Conservation (phyloP, 2,329 filamentous ascomycete species). For the Alternaria hordeiaustralica region DNA sequence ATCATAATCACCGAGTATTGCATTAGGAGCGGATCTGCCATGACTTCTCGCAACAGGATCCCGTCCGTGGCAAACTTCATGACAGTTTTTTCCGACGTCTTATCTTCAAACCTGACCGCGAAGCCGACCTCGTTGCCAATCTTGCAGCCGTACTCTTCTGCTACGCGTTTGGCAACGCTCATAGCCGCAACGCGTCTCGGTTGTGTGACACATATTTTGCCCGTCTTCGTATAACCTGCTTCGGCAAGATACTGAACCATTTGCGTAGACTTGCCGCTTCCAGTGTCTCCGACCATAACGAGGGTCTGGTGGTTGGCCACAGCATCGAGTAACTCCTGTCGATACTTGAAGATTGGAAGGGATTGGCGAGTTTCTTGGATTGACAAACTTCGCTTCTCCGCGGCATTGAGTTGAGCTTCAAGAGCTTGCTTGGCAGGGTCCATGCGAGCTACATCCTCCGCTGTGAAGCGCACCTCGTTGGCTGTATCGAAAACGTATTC, state of each 20-base stretch:
- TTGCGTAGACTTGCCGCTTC: too few relatives aligned
- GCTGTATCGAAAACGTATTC: too few relatives aligned
- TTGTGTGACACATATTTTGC: too few relatives aligned
- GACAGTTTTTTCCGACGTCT: too few relatives aligned
- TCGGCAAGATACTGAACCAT: too few relatives aligned
- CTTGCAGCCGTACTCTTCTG: constrained; percentile 90
- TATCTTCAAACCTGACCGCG: constrained; percentile 84
- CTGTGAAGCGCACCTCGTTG: too few relatives aligned
- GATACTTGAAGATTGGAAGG: constrained; percentile 76
- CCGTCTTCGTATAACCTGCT: too few relatives aligned
- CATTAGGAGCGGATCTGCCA: too few relatives aligned
- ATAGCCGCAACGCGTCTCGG: constrained; percentile 98
- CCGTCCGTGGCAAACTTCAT: constrained; percentile 95
- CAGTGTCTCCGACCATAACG: too few relatives aligned
- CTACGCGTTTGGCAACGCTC: constrained; percentile 95
- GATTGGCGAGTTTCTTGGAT: constrained; percentile 93
- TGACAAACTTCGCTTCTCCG: constrained; percentile 85
- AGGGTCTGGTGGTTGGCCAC: constrained; percentile 82
- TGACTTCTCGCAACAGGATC: constrained; percentile 88
- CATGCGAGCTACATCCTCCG: constrained; percentile 36
- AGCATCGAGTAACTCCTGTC: constrained; percentile 83
- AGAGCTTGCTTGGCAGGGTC: constrained; percentile 82
- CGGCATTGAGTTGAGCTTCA: constrained; percentile 82
- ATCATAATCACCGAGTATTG: too few relatives aligned
- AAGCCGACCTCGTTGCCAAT: constrained; percentile 94